A percentile compares a stretch with the other conserved stretches of the same genome.
Evolutionary conservation across 2,329 filamentous ascomycete genomes (phyloP).

Genomic region (Xylaria multiplex): DNA sequence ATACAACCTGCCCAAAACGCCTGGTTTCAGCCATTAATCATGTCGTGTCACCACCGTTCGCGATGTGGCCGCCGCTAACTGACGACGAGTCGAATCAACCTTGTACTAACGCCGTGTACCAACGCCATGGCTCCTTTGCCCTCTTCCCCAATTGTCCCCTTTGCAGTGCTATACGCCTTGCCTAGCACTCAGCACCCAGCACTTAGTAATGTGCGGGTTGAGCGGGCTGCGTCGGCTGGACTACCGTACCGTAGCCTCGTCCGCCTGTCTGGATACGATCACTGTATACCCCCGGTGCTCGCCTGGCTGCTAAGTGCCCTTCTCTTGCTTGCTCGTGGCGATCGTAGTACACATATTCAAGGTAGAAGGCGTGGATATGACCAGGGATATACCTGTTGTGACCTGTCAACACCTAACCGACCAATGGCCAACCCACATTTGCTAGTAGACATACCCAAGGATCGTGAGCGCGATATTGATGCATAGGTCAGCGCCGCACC

Average conservation of each 20-base stretch:
- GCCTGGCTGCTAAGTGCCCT: slow-evolving; percentile 63
- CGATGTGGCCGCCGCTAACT: too few relatives aligned
- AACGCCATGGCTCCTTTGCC: slow-evolving; percentile 5
- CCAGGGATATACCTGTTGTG: slow-evolving; percentile 74
- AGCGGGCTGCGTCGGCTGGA: slow-evolving; percentile 43
- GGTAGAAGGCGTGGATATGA: slow-evolving; percentile 82
- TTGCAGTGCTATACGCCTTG: too few relatives aligned
- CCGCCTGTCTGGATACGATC: slow-evolving; percentile 78
- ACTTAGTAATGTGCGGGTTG: slow-evolving; percentile 42
- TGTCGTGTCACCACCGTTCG: not conserved
- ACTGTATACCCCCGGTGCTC: slow-evolving; percentile 76
- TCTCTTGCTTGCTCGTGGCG: slow-evolving; percentile 70
- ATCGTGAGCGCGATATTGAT: slow-evolving; percentile 75
- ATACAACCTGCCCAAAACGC: not conserved
- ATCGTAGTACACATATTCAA: slow-evolving; percentile 85
- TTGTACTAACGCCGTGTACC: too few relatives aligned
- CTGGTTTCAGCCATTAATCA: not conserved
- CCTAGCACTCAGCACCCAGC: slow-evolving; percentile 5
- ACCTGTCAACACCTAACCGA: slow-evolving; percentile 25
- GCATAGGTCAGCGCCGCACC: slow-evolving; percentile 71
- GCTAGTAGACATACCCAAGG: slow-evolving; percentile 63
- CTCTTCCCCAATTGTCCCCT: not conserved
- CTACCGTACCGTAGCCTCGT: slow-evolving; percentile 68
- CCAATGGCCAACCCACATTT: slow-evolving; percentile 12
- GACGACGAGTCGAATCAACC: too few relatives aligned